phyloP scores from a whole-genome alignment of 2,329 filamentous ascomycete species.

The Periconia sp. region DNA sequence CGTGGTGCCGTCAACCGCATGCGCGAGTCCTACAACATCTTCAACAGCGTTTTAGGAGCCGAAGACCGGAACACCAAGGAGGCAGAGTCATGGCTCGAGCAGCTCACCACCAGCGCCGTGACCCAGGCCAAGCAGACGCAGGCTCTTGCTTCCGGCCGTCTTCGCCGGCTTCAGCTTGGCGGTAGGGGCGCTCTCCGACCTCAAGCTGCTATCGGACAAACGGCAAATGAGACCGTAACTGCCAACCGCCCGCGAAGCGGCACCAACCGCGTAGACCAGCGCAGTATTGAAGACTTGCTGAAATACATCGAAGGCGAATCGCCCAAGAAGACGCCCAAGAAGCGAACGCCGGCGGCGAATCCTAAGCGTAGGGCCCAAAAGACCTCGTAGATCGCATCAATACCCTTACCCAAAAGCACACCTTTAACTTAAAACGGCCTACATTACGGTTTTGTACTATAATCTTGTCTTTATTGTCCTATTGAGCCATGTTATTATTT shows the following conservation, averaged over 20 bases:
- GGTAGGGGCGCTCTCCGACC: conserved; percentile 60
- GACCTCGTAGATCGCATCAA: conserved; percentile 2
- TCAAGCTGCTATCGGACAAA: conserved; percentile 68
- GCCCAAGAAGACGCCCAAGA: conserved; percentile 52
- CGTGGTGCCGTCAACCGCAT: conserved; percentile 91
- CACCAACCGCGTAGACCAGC: conserved; percentile 65
- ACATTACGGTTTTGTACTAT: no score
- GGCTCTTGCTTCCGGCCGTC: conserved; percentile 75
- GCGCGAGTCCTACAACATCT: conserved; percentile 96
- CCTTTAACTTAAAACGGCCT: conserved; percentile 2
- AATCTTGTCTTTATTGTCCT: no score
- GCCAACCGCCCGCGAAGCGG: conserved; percentile 46
- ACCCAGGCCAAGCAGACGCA: conserved; percentile 93
- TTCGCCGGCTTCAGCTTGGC: conserved; percentile 74
- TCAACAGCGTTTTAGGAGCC: conserved; percentile 82
- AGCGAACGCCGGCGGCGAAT: conserved; percentile 47
- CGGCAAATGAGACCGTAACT: conserved; percentile 53
- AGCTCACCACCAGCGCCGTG: conserved; percentile 94
- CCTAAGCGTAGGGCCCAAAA: conserved; percentile 48
- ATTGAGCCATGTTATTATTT: no score
- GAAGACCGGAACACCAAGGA: conserved; percentile 98
- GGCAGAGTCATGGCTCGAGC: conserved; percentile 94
- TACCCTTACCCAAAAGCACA: conserved; percentile 7
- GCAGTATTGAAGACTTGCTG: conserved; percentile 91
- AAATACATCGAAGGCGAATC: conserved; percentile 85